Evolutionary conservation across 2,329 filamentous ascomycete species (phyloP).

Genomic region (Colletotrichum tanaceti): DNA sequence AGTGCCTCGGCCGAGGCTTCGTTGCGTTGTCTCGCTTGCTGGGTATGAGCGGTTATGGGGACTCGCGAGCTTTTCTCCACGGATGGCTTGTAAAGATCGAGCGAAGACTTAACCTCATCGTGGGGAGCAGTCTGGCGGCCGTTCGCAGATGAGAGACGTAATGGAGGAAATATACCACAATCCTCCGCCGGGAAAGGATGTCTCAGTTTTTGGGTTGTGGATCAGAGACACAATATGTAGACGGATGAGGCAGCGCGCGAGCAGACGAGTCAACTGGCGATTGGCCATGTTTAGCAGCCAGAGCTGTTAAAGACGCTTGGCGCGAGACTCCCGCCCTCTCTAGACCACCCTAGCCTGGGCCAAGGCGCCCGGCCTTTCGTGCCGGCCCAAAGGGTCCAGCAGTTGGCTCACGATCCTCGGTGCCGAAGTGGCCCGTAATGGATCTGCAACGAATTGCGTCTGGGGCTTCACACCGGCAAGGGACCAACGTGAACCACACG

Average conservation of each 20-base stretch:
- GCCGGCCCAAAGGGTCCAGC: slow-evolving; percentile 5
- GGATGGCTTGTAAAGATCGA: slow-evolving; percentile 15
- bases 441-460: slow-evolving; percentile 15
- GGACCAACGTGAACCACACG: slow-evolving; percentile 21
- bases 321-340: slow-evolving; percentile 33
- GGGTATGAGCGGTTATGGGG: slow-evolving; percentile 6
- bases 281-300: slow-evolving; percentile 6
- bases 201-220: slow-evolving; percentile 29
- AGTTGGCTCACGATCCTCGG: slow-evolving; percentile 4
- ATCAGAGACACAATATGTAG: slow-evolving; percentile 16
- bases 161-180: slow-evolving; percentile 24
- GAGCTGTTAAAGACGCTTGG: slow-evolving; percentile 30
- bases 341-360: slow-evolving; percentile 25
- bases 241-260: slow-evolving; percentile 23
- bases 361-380: slow-evolving; percentile 18
- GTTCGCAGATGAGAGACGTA: slow-evolving; percentile 36
- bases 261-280: neutral
- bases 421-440: slow-evolving; percentile 3
- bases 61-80: slow-evolving; percentile 9
- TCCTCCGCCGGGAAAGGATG: slow-evolving; percentile 12
- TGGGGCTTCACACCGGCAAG: slow-evolving; percentile 12
- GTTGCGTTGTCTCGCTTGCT: slow-evolving; percentile 15
- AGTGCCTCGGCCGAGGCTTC: slow-evolving; percentile 26
- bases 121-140: slow-evolving; percentile 13
- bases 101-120: neutral